Evolutionary conservation across 163 green algal genomes (phyloP).

Genomic region (Coccomyxa subellipsoidea): DNA sequence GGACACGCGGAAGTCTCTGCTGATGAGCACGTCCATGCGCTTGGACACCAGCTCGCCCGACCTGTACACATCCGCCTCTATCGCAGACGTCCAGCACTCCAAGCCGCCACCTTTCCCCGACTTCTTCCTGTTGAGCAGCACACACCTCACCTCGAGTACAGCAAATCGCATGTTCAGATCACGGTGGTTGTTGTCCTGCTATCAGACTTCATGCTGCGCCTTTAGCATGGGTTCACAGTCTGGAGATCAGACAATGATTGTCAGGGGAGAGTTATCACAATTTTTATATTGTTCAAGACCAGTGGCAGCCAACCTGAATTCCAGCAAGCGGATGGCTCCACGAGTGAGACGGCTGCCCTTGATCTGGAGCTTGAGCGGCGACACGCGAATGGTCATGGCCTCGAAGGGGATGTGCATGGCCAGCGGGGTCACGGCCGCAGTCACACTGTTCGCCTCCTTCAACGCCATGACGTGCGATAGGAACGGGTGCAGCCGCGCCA

Average conservation of each 20-base stretch:
- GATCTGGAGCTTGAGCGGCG: conserved; percentile 19
- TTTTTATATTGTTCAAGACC: too few relatives aligned
- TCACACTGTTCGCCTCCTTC: conserved; percentile 13
- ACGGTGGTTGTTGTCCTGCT: too few relatives aligned
- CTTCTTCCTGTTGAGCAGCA: conserved; percentile 11
- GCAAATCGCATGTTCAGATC: too few relatives aligned
- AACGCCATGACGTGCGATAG: conserved; percentile 4
- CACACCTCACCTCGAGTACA: too few relatives aligned
- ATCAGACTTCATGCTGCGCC: too few relatives aligned
- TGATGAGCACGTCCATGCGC: conserved; percentile 26
- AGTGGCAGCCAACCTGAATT: conserved; percentile 15
- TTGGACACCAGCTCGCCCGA: conserved; percentile 17
- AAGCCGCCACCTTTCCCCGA: background rate
- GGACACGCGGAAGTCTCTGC: conserved; percentile 11
- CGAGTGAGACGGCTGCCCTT: conserved; percentile 10
- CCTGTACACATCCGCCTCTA: conserved; percentile 20
- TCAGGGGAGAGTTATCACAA: too few relatives aligned
- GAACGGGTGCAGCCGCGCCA: conserved; percentile 17
- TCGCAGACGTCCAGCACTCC: conserved; percentile 22
- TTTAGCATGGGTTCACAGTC: too few relatives aligned
- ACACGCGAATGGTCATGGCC: conserved; percentile 10
- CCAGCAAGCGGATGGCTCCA: conserved; percentile 12
- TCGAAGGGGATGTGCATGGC: conserved; percentile 15
- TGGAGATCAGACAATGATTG: too few relatives aligned
- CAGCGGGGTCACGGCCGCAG: conserved; percentile 1